Evolutionary conservation across 805 yeast genomes (phyloP).

Genomic region (Helenozyma rhizophorensis): DNA sequence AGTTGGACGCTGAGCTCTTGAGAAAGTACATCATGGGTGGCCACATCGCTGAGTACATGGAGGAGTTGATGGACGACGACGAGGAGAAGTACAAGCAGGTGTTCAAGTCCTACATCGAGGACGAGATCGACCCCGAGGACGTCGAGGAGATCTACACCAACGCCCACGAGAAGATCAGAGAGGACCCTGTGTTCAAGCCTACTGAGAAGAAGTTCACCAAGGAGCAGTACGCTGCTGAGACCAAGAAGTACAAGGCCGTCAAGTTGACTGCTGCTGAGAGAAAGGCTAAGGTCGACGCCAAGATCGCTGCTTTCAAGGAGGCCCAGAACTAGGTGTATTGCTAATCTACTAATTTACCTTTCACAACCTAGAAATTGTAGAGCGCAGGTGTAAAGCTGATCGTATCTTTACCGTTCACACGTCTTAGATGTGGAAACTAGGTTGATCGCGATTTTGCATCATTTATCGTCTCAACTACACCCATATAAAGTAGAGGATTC

Average conservation of each 20-base stretch:
- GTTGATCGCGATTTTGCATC: too few species aligned
- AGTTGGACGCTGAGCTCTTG: slow-evolving; percentile 93
- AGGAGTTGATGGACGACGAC: slow-evolving; percentile 99
- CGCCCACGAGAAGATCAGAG: slow-evolving; percentile 97
- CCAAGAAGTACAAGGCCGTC: slow-evolving; percentile 84
- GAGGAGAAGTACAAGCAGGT: slow-evolving; percentile 97
- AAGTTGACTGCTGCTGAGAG: slow-evolving; percentile 92
- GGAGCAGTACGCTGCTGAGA: slow-evolving; percentile 96
- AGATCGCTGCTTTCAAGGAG: slow-evolving; percentile 89
- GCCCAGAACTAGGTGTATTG: slow-evolving; percentile 35
- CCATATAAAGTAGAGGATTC: too few species aligned
- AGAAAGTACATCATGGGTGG: slow-evolving; percentile 99
- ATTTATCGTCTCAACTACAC: too few species aligned
- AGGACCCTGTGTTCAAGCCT: slow-evolving; percentile 86
- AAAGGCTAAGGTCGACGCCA: slow-evolving; percentile 81
- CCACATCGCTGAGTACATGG: slow-evolving; percentile 99
- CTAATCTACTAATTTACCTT: background rate
- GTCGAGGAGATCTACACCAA: slow-evolving; percentile 91
- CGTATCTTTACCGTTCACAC: too few species aligned
- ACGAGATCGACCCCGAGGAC: slow-evolving; percentile 95
- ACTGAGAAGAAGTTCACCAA: slow-evolving; percentile 91
- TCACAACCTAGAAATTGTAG: background rate
- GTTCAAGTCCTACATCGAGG: slow-evolving; percentile 94
- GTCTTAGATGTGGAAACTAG: too few species aligned
- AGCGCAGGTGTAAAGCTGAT: too few species aligned